phyloP scores from a whole-genome alignment of 2,329 filamentous ascomycete species.

The Penicillium janthinellum region DNA sequence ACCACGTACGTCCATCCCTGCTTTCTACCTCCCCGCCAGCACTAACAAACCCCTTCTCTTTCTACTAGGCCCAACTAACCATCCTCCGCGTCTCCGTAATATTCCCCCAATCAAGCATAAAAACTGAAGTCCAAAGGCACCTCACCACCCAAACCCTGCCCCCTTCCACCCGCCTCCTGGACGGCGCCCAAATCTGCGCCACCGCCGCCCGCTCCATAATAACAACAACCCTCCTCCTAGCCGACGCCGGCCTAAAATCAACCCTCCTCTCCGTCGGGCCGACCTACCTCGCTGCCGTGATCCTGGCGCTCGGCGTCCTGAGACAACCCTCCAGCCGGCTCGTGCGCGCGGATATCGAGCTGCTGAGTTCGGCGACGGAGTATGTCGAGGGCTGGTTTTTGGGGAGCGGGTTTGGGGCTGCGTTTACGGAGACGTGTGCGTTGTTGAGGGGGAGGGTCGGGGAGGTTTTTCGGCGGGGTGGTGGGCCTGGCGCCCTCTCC shows the following conservation, averaged over 20 bases:
- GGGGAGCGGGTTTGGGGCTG: background rate
- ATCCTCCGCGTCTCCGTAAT: constrained; percentile 7
- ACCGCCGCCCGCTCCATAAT: background rate
- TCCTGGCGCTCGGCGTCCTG: background rate
- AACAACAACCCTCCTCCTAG: background rate
- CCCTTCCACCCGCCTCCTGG: background rate
- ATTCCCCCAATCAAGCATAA: constrained; percentile 3
- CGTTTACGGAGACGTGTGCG: background rate
- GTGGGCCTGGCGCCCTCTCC: too few relatives aligned
- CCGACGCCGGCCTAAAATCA: background rate
- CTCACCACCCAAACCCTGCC: background rate
- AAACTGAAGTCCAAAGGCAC: background rate
- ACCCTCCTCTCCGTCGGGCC: background rate
- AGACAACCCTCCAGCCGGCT: background rate
- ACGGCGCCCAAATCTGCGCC: background rate
- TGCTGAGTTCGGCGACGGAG: background rate
- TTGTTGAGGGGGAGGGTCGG: background rate
- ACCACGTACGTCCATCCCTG: background rate
- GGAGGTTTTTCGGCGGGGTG: background rate
- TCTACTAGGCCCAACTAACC: constrained; percentile 6
- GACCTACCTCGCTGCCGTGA: background rate
- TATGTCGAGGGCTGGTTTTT: background rate
- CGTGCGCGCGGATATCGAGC: background rate
- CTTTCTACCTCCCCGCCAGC: background rate
- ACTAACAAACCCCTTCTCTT: background rate